Base-by-base conservation (phyloP, 331 rosid genomes). In the Quercus lobata region DNA sequence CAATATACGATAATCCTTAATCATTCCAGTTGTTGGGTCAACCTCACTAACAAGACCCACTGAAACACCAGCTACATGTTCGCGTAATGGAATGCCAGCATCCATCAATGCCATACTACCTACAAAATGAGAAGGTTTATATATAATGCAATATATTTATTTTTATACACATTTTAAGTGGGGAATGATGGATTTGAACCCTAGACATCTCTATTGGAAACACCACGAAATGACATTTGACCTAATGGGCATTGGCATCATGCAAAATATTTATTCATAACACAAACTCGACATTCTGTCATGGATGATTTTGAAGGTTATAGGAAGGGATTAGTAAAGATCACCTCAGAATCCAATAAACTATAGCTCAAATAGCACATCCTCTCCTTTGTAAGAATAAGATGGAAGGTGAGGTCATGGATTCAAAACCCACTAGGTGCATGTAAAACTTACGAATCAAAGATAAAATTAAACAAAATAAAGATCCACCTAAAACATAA, bases 51-150 rank as follows among this genome's bases (percentile, higher is more conserved):
- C 85, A 82, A 95, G 99, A 69, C 99, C 99, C 85, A 95, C 93
- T 5, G 99, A 95, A 81, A 95, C 91, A 79, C 94, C 99, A 72
- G 99, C 99, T 79, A 95, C 99, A 79, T 93, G 99, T 79, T 90
- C 94, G 74, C 85, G 91, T 57, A 93, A 75, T 24, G 96, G 91
- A 88, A 93, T 81, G 79, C 99, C 98, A 69, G 99, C 99, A 89
- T 95, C 97, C 99, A 95, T 90, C 85, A 95, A 84, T 76, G 98
- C 99, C 92, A 95, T 86, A 78, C 98, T 93, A 69, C 92, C 99
- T 95, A 76, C 78, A 83, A 80, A 83, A 65, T 4, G 19, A 79
- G 44, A 77, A 84, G 17, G 66, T 62, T 52, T 72, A 52, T 73
- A 69, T 16, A 30, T 63, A 82, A 75, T 72, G 25, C 46, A 55